Base-by-base conservation (phyloP, 2,329 filamentous ascomycete species). In the Huntiella savannae region DNA sequence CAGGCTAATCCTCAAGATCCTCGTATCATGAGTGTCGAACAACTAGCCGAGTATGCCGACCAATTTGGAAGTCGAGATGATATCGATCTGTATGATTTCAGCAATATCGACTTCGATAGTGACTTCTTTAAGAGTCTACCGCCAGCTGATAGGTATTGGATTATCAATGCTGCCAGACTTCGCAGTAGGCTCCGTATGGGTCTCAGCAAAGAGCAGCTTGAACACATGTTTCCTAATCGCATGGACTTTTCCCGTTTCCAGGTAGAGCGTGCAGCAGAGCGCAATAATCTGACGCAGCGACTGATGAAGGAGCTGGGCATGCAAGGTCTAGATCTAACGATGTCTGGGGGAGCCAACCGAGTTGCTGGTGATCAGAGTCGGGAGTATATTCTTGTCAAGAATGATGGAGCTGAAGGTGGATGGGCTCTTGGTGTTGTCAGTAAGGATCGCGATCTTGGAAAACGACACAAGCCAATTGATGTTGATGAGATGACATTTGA, bases 211-310 rank as follows among this genome's bases (percentile, higher is more conserved):
- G 88, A 98, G 53, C 91, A 98, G 61, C 64, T 98, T 11, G 87
- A 96, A 54, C 75, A 71, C 40, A 98, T 98, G 91, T 98, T 98
- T 58, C 88, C 91, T 0, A 82, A 98, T 59, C 77, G 91, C 19
- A 95, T 98, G 86, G 91, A 81, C 1, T 98, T 98, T 57, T 95
- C 87, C 1, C 80, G 72, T 51, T 98, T 98, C 57, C 91, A 98
- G 61, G 94, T 98, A 49, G 91, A 96, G 58, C 71, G 91, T 49
- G 92, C 96, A 8, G 76, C 73, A 53, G 88, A 98, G 63, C 72
- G 92, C 43, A 98, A 98, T 56, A 82, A 94, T 52, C 70, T 98
- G 28, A 98, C 92, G 0, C 91, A 98, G 58, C 73, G 88, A 35
- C 65, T 98, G 48, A 98, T 98, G 91, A 76, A 84, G 54, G 74